These are phyloP conservation scores for Hymenoscyphus albidus DNA, from an alignment of 2,329 filamentous ascomycete genomes.

Conservation along the genomic window DNA sequence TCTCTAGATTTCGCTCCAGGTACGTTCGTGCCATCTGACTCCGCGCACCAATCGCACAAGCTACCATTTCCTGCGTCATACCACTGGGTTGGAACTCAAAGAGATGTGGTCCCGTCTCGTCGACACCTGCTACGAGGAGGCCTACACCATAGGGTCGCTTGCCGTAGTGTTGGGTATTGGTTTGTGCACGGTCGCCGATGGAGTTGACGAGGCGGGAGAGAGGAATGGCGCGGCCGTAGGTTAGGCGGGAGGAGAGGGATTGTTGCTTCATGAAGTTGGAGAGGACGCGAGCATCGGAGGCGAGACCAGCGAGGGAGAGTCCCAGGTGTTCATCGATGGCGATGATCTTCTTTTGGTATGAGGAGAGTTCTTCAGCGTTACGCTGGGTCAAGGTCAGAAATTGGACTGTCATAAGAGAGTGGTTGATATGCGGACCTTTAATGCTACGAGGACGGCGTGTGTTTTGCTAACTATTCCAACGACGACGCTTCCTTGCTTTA, in stretches of 20 bases:
- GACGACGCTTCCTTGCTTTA: constrained; percentile 98
- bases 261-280: constrained; percentile 99
- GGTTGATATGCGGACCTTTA: constrained; percentile 66
- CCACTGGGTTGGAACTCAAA: constrained; percentile 98
- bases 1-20: constrained; percentile 84
- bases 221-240: constrained; percentile 90
- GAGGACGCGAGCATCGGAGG: constrained; percentile 95
- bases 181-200: constrained; percentile 94
- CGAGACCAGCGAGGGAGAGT: constrained; percentile 92
- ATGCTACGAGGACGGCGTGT: constrained; percentile 88
- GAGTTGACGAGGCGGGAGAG: constrained; percentile 83
- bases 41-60: constrained; percentile 91
- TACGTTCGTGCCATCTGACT: constrained; percentile 98
- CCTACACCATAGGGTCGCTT: constrained; percentile 95
- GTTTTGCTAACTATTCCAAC: constrained; percentile 98
- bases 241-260: constrained; percentile 90
- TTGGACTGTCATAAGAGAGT: constrained; percentile 1
- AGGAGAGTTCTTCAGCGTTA: constrained; percentile 98
- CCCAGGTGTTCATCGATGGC: constrained; percentile 93
- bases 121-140: constrained; percentile 85
- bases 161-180: constrained; percentile 96
- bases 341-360: constrained; percentile 99
- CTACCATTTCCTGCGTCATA: constrained; percentile 95
- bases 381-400: constrained; percentile 55
- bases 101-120: constrained; percentile 89